A percentile compares a stretch with the other conserved stretches of the same genome.
Conservation (phyloP, 345 rosid genomes). For the Litchi chinensis region DNA sequence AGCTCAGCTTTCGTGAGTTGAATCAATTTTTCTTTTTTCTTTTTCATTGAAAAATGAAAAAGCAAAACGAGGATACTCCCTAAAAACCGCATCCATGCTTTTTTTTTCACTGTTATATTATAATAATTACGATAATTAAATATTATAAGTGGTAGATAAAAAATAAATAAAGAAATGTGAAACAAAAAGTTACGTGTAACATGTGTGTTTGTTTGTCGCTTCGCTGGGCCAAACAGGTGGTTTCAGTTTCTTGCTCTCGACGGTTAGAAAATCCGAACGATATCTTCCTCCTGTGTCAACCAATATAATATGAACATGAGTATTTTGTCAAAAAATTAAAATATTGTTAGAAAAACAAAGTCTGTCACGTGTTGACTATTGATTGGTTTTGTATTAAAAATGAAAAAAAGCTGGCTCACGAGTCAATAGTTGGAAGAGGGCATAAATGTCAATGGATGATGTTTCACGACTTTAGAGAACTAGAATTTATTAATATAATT, state of each 20-base stretch:
- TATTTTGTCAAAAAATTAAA: constrained; percentile 6
- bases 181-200: constrained; percentile 10
- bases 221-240: constrained; percentile 27
- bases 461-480: not conserved
- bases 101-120: constrained; percentile 8
- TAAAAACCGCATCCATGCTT: constrained; percentile 63
- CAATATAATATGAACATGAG: not conserved
- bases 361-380: constrained; percentile 8
- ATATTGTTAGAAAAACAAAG: not conserved
- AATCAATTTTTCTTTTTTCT: constrained; percentile 19
- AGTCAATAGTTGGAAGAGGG: not conserved
- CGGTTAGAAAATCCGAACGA: constrained; percentile 36
- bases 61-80: constrained; percentile 57
- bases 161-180: not conserved
- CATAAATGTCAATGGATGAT: not conserved
- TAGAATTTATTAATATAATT: too few relatives aligned
- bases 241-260: constrained; percentile 23
- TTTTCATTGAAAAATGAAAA: constrained; percentile 10
- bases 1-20: constrained; percentile 30
- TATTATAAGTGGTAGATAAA: not conserved
- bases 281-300: constrained; percentile 20
- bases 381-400: not conserved
- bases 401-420: constrained; percentile 2
- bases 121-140: constrained; percentile 15
- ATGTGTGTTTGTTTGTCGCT: constrained; percentile 20